phyloP scores from a whole-genome alignment of 352 stramenopile genomes.

The Phytophthora pini region DNA sequence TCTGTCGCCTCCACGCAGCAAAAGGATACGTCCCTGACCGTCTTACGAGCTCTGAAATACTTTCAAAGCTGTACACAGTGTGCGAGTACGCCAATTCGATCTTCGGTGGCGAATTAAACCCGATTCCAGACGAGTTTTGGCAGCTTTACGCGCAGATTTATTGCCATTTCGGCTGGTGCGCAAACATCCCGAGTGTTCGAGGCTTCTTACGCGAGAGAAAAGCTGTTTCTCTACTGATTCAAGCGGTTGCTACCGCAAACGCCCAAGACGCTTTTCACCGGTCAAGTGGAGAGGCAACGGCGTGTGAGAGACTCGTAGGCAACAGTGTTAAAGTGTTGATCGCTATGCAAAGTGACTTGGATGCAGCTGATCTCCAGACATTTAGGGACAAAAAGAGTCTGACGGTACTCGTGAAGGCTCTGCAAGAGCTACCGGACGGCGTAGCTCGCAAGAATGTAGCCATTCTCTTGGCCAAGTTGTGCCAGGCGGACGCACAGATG shows the following conservation, averaged over 20 bases:
- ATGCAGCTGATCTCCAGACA: slow-evolving; percentile 13
- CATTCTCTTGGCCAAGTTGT: slow-evolving; percentile 79
- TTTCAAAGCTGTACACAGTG: slow-evolving; percentile 42
- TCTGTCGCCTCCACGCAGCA: slow-evolving; percentile 64
- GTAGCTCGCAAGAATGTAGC: slow-evolving; percentile 77
- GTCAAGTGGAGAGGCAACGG: slow-evolving; percentile 21
- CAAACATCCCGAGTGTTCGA: slow-evolving; percentile 35
- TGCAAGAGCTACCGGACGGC: slow-evolving; percentile 57
- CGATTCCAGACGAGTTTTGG: slow-evolving; percentile 45
- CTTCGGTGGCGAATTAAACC: slow-evolving; percentile 7
- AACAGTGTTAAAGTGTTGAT: slow-evolving; percentile 81
- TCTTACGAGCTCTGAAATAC: slow-evolving; percentile 24
- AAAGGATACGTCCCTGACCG: background rate
- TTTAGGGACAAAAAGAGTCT: slow-evolving; percentile 43
- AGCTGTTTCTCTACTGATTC: slow-evolving; percentile 41
- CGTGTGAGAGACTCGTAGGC: slow-evolving; percentile 59
- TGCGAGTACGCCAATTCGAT: slow-evolving; percentile 36
- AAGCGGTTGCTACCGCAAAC: slow-evolving; percentile 50
- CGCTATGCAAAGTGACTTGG: slow-evolving; percentile 39
- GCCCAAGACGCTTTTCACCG: slow-evolving; percentile 27
- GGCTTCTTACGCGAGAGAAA: slow-evolving; percentile 48
- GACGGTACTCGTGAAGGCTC: slow-evolving; percentile 45
- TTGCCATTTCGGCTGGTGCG: slow-evolving; percentile 75
- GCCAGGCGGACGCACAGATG: slow-evolving; percentile 48
- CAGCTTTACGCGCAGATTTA: slow-evolving; percentile 74